phyloP scores from a whole-genome alignment of 1,284 basidiomycete species.

The Hymenochaete sp. region DNA sequence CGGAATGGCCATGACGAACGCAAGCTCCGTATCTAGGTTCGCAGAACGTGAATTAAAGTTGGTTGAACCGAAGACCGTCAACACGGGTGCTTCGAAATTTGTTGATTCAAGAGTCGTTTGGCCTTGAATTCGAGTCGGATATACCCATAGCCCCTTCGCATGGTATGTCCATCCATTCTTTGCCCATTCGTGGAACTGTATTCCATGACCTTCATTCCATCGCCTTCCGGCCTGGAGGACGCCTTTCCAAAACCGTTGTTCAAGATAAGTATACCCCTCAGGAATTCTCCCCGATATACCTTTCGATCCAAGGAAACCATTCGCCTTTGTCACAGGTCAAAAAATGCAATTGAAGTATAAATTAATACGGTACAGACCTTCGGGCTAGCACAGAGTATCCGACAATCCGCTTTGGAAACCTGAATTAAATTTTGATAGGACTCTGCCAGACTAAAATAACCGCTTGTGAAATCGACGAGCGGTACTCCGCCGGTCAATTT shows the following conservation, averaged over 20 bases:
- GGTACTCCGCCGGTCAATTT: conserved; percentile 26
- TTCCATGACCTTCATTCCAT: conserved; percentile 46
- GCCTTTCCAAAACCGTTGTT: conserved; percentile 75
- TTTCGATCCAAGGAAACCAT: conserved; percentile 87
- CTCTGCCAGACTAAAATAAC: conserved; percentile 87
- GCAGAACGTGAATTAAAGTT: conserved; percentile 93
- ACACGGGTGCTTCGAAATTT: conserved; percentile 42
- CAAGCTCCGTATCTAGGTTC: conserved; percentile 88
- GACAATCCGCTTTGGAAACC: conserved; percentile 49
- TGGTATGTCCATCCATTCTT: conserved; percentile 96
- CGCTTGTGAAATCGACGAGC: conserved; percentile 75
- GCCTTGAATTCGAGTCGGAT: conserved; percentile 45
- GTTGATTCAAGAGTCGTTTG: conserved; percentile 13
- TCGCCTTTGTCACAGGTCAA: conserved; percentile 51
- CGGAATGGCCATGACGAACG: conserved; percentile 75
- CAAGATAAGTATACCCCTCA: conserved; percentile 87
- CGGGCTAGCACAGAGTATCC: conserved; percentile 82
- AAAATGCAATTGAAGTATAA: background rate
- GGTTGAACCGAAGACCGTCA: conserved; percentile 91
- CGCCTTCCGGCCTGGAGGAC: conserved; percentile 43
- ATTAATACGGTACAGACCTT: conserved; percentile 42
- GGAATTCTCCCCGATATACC: conserved; percentile 91
- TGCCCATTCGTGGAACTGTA: conserved; percentile 56
- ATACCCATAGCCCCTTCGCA: conserved; percentile 92
- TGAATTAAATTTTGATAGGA: conserved; percentile 76